phyloP scores from a whole-genome alignment of 164 flowering plant species.

The Liquidambar formosana region DNA sequence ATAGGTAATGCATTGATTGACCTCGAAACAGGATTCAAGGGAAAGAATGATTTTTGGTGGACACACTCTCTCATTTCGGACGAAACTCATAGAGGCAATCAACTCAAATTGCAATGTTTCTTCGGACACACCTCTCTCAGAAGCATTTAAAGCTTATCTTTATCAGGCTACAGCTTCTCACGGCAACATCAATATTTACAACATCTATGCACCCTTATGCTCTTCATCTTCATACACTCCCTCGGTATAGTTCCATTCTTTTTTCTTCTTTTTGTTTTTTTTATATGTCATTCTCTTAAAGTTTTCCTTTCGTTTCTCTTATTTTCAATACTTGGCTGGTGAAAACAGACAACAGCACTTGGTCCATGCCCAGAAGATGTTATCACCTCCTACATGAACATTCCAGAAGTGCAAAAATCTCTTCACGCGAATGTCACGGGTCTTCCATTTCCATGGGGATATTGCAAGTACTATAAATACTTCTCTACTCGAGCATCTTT shows the following conservation, averaged over 20 bases:
- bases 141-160: constrained; percentile 11
- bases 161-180: background rate
- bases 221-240: background rate
- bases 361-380: constrained; percentile 42
- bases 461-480: constrained; percentile 28
- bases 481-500: background rate
- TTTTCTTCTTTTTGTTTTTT: background rate
- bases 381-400: constrained; percentile 28
- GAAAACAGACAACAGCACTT: constrained; percentile 21
- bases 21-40: constrained; percentile 13
- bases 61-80: constrained; percentile 35
- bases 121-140: background rate
- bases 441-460: constrained; percentile 23
- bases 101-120: constrained; percentile 26
- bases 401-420: constrained; percentile 40
- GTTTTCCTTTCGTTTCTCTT: background rate
- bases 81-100: constrained; percentile 24
- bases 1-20: constrained; percentile 39
- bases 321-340: background rate
- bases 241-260: background rate
- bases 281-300: no score
- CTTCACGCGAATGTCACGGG: constrained; percentile 31
- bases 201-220: constrained; percentile 34
- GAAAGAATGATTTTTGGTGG: constrained; percentile 28
- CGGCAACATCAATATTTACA: constrained; percentile 12